These are phyloP conservation scores for Beta corolliflora DNA, from an alignment of 179 eudicot species.

Conservation along the genomic window DNA sequence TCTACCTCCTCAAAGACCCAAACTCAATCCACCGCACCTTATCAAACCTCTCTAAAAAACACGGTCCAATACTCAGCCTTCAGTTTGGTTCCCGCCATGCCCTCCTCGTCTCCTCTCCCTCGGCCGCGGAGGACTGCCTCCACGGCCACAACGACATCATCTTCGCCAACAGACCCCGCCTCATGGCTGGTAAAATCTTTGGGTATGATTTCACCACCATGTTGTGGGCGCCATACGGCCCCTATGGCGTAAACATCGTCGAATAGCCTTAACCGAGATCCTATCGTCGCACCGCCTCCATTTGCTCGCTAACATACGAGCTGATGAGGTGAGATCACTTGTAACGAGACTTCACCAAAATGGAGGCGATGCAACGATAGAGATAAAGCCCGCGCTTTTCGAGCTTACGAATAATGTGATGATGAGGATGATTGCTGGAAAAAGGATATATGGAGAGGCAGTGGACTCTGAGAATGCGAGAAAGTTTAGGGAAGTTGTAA, in stretches of 20 bases:
- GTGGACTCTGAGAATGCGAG: slow-evolving; percentile 22
- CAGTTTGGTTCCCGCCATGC: slow-evolving; percentile 28
- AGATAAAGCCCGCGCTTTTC: slow-evolving; percentile 11
- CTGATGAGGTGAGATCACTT: slow-evolving; percentile 25
- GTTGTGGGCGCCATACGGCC: slow-evolving; percentile 38
- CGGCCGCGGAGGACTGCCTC: slow-evolving; percentile 34
- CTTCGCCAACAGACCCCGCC: slow-evolving; percentile 29
- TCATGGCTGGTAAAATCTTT: slow-evolving; percentile 5
- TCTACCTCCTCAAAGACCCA: slow-evolving; percentile 26
- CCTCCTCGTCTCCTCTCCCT: slow-evolving; percentile 35
- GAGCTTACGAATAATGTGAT: slow-evolving; percentile 33
- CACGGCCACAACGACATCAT: slow-evolving; percentile 25
- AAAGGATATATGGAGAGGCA: slow-evolving; percentile 32
- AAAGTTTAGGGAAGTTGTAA: slow-evolving; percentile 24
- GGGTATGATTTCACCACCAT: slow-evolving; percentile 20
- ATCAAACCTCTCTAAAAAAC: slow-evolving; percentile 17
- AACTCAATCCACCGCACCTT: slow-evolving; percentile 28
- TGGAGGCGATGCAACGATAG: background rate
- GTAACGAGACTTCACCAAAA: background rate
- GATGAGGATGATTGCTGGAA: slow-evolving; percentile 39
- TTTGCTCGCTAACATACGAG: slow-evolving; percentile 15
- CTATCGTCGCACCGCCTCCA: slow-evolving; percentile 23
- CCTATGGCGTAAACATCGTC: slow-evolving; percentile 30
- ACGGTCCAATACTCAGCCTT: slow-evolving; percentile 35
- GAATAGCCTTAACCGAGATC: slow-evolving; percentile 30